phyloP scores from a whole-genome alignment of 148 eudicot species.

The Oxyria digyna region DNA sequence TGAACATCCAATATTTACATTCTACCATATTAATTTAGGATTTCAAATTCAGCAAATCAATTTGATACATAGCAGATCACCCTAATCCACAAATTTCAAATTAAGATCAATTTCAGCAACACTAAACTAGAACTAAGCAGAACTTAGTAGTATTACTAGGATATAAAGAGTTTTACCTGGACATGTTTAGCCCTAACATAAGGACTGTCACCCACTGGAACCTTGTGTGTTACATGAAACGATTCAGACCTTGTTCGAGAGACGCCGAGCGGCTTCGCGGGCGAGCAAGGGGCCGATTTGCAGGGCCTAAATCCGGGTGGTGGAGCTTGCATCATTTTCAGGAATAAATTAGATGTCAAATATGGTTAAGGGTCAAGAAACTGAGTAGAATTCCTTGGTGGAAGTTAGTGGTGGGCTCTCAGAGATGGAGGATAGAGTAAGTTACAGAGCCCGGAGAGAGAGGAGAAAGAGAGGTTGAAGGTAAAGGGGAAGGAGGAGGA shows the following conservation, averaged over 20 bases:
- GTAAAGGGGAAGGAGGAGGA: neutral
- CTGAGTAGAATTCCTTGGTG: neutral
- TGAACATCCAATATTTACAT: too few species aligned
- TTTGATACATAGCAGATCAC: too few species aligned
- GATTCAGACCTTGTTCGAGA: constrained; percentile 76
- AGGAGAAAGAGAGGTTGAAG: neutral
- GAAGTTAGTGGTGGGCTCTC: neutral
- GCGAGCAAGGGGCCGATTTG: constrained; percentile 86
- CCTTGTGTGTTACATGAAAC: constrained; percentile 81
- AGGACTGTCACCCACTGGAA: constrained; percentile 85
- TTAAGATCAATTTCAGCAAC: neutral
- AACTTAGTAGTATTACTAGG: neutral
- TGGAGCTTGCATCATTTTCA: constrained; percentile 61
- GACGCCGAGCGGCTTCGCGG: constrained; percentile 71
- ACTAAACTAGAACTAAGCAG: neutral
- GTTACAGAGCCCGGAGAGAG: constrained; percentile 10
- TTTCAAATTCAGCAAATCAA: neutral
- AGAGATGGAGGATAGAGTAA: constrained; percentile 1
- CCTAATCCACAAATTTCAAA: too few species aligned
- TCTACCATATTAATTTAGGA: neutral
- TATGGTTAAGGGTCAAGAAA: neutral
- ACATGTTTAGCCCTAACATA: constrained; percentile 96
- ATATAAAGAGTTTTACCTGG: constrained; percentile 33
- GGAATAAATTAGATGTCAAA: neutral
- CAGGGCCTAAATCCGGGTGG: constrained; percentile 61